Evolutionary conservation across 225 moss, liverwort and hornwort species (phyloP).

Genomic region (Marchantia polymorpha): DNA sequence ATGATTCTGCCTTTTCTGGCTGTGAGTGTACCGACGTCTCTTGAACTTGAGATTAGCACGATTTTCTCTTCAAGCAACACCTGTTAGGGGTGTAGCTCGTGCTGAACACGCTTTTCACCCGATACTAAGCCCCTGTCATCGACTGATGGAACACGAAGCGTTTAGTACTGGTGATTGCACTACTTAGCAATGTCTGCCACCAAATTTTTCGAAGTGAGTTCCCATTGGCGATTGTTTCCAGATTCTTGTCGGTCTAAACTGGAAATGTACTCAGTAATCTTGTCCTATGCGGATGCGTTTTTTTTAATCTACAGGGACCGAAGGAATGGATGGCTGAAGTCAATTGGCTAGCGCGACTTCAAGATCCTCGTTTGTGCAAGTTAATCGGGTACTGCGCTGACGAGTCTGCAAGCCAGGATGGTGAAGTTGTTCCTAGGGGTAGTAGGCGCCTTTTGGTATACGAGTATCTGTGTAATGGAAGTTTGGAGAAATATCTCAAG

Average conservation of each 20-base stretch:
- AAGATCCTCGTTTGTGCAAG: constrained; percentile 43
- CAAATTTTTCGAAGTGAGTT: neutral
- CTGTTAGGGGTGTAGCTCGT: too few relatives aligned
- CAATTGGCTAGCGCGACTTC: constrained; percentile 49
- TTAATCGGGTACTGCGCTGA: constrained; percentile 45
- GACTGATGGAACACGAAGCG: neutral
- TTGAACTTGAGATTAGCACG: too few relatives aligned
- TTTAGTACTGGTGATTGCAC: neutral
- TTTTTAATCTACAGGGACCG: constrained; percentile 25
- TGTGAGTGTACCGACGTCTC: neutral
- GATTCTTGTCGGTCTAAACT: neutral
- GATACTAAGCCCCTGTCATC: neutral
- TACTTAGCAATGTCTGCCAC: too few relatives aligned
- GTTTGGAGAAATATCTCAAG: constrained; percentile 33
- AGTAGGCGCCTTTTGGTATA: constrained; percentile 43
- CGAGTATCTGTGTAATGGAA: constrained; percentile 44
- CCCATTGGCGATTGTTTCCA: neutral
- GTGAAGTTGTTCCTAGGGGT: constrained; percentile 13
- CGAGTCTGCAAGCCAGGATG: constrained; percentile 27
- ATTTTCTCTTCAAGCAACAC: too few relatives aligned
- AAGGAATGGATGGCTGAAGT: constrained; percentile 50
- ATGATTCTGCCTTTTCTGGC: neutral
- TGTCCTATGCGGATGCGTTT: neutral
- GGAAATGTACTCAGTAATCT: neutral
- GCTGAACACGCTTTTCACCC: neutral